Evolutionary conservation across 768 basidiomycete species (phyloP), one percentile per base, ranked within the genome.

Genomic region (Agaricus blazei): DNA sequence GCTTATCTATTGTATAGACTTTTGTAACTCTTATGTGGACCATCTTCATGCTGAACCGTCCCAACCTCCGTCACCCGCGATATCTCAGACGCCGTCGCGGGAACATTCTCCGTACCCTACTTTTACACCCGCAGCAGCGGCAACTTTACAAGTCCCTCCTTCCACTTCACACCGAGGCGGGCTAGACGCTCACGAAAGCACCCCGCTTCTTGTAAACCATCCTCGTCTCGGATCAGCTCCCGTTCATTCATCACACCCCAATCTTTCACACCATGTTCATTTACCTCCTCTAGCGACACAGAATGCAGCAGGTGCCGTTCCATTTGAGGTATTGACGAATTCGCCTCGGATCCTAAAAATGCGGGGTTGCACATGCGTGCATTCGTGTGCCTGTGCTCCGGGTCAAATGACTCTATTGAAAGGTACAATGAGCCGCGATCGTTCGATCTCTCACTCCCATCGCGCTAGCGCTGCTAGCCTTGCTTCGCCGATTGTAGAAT

Each of bases 21-120:
- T 82, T 44, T 90, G 89, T 19, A 89, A 86, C 0, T 78, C 85
- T 2, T 90, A 83, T 60, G 90, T 90, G 11, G 83, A 90, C 52
- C 76, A 74, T 51, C 76, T 92, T 0, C 84, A 89, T 0, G 80
- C 82, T 1, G 79, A 82, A 53, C 69, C 79, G 1, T 87, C 87
- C 1, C 75, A 78, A 3, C 69, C 77, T 5, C 58, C 77, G 24
- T 73, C 81, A 11, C 69, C 69, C 19, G 52, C 51, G 8, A 50
- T 64, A n/a, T 74, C 73, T 11, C 58, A 54, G 4, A 41, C 57
- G 15, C 57, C 61, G 15, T 70, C 61, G 4, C 56, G 55, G 45
- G 64, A 54, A 12, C 61, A 48, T 56, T 63, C 62, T 41, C 43
- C 40, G 31, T 37, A 40, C 9, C 28, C 59, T 9, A 26, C 49